Percentiles rank a stretch among this genome's conserved stretches.
Evolutionary conservation across 1,284 basidiomycete genomes (phyloP).

Genomic region (Ceratorhiza oryzae-sativae): DNA sequence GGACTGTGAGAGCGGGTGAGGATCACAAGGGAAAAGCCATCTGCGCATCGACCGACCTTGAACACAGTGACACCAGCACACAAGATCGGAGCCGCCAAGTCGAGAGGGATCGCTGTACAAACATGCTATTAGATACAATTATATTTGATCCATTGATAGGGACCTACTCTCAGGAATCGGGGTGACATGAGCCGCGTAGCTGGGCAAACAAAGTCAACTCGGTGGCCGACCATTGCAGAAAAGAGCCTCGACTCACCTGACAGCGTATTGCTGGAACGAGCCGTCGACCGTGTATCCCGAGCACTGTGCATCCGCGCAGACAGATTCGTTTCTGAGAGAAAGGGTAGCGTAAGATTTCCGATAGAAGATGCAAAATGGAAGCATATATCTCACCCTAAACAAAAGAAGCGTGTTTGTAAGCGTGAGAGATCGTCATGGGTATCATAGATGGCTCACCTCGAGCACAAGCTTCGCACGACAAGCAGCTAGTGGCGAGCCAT

Average conservation of each 20-base stretch:
- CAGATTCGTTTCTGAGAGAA: conserved; percentile 52
- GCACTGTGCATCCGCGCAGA: conserved; percentile 65
- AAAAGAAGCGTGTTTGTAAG: conserved; percentile 58
- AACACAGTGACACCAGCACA: conserved; percentile 68
- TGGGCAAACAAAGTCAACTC: conserved; percentile 47
- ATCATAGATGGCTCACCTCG: conserved; percentile 52
- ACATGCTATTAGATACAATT: conserved; percentile 55
- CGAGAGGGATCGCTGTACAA: conserved; percentile 43
- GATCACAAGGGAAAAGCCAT: not conserved
- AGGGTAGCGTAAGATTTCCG: not conserved
- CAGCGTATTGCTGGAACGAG: conserved; percentile 83
- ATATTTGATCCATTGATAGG: conserved; percentile 22
- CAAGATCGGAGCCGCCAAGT: conserved; percentile 25
- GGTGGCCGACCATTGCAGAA: too few relatives aligned
- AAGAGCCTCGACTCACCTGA: conserved; percentile 51
- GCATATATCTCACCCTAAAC: conserved; percentile 40
- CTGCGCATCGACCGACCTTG: conserved; percentile 6
- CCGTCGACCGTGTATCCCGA: conserved; percentile 83
- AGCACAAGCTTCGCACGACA: conserved; percentile 42
- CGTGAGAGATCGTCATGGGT: conserved; percentile 75
- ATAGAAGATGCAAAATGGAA: conserved; percentile 32
- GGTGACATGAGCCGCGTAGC: conserved; percentile 32
- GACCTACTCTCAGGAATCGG: conserved; percentile 24
- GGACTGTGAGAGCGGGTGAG: conserved; percentile 65
- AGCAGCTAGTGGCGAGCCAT: conserved; percentile 76